These are phyloP conservation scores for Erysimum cheiri DNA, from an alignment of 441 rosid genomes.

Conservation along the genomic window DNA sequence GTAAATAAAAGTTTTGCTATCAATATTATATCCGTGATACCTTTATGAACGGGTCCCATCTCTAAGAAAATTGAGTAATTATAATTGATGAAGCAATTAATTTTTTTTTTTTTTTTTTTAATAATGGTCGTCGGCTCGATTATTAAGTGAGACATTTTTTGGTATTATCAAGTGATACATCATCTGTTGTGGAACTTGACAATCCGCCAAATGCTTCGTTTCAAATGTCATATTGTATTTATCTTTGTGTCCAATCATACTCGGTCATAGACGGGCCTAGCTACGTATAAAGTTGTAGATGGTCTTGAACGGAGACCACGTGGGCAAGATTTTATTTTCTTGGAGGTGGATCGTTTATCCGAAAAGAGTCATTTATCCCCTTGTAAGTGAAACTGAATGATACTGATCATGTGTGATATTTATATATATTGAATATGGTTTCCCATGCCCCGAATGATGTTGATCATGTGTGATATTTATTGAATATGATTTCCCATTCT, in stretches of 20 bases:
- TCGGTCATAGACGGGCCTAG: constrained; percentile 13
- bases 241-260: constrained; percentile 34
- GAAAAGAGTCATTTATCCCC: background rate
- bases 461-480: background rate
- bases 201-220: constrained; percentile 36
- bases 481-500: background rate
- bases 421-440: background rate
- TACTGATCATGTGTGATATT: background rate
- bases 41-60: background rate
- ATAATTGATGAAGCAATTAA: background rate
- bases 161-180: background rate
- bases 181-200: constrained; percentile 16
- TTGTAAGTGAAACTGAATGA: background rate
- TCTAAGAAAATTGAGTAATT: background rate
- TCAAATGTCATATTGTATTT: constrained; percentile 28
- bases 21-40: background rate
- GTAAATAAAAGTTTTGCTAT: background rate
- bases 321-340: background rate
- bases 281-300: constrained; percentile 14
- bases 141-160: constrained; percentile 1
- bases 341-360: constrained; percentile 5
- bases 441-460: background rate
- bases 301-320: constrained; percentile 21
- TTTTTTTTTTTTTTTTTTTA: background rate
- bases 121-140: constrained; percentile 16